Conservation (phyloP, 2,329 filamentous ascomycete species). For the Fusarium algeriense region DNA sequence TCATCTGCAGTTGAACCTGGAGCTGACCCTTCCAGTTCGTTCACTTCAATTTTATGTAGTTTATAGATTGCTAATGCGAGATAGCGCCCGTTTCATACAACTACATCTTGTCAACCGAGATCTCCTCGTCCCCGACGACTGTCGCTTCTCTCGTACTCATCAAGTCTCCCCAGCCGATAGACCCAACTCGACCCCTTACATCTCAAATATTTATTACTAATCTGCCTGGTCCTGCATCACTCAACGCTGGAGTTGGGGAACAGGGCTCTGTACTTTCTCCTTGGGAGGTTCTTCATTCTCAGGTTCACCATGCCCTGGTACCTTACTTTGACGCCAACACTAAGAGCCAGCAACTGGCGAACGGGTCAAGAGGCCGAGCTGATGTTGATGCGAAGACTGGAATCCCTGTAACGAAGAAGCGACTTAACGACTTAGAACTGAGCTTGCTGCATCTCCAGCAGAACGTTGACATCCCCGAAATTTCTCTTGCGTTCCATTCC, state of each 20-base stretch:
- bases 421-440: constrained; percentile 92
- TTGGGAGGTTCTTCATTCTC: constrained; percentile 91
- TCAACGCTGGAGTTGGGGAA: constrained; percentile 74
- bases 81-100: constrained; percentile 69
- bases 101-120: constrained; percentile 85
- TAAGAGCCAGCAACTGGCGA: constrained; percentile 78
- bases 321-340: constrained; percentile 98
- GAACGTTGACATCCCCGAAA: constrained; percentile 96
- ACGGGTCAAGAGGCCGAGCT: constrained; percentile 76
- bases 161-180: constrained; percentile 90
- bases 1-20: constrained; percentile 66
- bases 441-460: constrained; percentile 93
- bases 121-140: constrained; percentile 83
- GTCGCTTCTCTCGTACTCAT: constrained; percentile 88
- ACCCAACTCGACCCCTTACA: constrained; percentile 83
- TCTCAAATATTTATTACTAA: constrained; percentile 95
- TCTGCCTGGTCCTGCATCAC: constrained; percentile 82
- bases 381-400: constrained; percentile 94
- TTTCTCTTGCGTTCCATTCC: constrained; percentile 88
- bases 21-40: constrained; percentile 59
- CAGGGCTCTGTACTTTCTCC: constrained; percentile 82
- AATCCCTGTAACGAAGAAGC: constrained; percentile 97
- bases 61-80: constrained; percentile 20
- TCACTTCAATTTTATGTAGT: neutral
- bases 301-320: constrained; percentile 90